Evolutionary conservation across 345 rosid genomes (phyloP), one percentile per base, ranked within the genome.

Genomic region (Cardiospermum halicacabum): DNA sequence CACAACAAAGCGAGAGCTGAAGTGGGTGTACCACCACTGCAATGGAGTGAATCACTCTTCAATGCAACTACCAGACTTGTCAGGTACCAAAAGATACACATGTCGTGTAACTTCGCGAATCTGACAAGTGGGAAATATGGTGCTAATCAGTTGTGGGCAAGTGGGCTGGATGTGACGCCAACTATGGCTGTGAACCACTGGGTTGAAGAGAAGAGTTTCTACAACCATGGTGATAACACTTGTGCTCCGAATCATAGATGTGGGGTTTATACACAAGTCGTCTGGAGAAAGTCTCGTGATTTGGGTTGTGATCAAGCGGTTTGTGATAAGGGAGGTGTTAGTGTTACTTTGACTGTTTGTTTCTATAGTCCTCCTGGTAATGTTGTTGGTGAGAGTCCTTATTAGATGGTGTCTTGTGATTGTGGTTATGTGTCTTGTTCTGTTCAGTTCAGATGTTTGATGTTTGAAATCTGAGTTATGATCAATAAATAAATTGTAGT

Each of bases 351-450:
- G 58, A 89, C 98, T 10, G 65, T 92, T 13, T 92, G 98, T 66
- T 85, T 87, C 62, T 89, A 87, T 48, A 71, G 84, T 70, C 98
- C 98, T 49, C 96, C 96, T 10, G 98, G 98, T 0, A 92, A 89
- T 62, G 5, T 69, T 53, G 62, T 79, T 28, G 98, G 98, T 12
- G 89, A 92, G 70, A 79, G 81, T 37, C 96, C 93, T 0, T 87
- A 89, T 48, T 92, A 80, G 75, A 62, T n/a, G n/a, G n/a, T n/a
- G n/a, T n/a, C n/a, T n/a, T n/a, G n/a, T n/a, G n/a, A n/a, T n/a
- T n/a, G n/a, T n/a, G n/a, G n/a, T n/a, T n/a, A n/a, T n/a, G n/a
- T n/a, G n/a, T n/a, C n/a, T n/a, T n/a, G n/a, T n/a, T n/a, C n/a
- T n/a, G n/a, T n/a, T n/a, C n/a, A n/a, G n/a, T n/a, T n/a, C n/a